phyloP scores from a whole-genome alignment of 306 rosid species.

The Dalbergia oliveri region DNA sequence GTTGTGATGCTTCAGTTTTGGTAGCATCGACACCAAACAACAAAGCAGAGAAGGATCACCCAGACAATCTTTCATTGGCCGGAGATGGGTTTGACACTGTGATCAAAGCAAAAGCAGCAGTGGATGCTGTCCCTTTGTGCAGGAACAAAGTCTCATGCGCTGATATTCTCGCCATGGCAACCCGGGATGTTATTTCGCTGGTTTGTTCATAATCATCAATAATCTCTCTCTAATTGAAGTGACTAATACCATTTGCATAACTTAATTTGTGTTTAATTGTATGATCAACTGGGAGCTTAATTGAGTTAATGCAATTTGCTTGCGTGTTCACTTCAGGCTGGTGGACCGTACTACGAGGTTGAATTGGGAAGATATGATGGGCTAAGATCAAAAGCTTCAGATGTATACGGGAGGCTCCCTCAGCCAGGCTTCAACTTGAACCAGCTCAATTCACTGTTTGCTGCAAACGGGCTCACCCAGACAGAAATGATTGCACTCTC shows the following conservation, averaged over 20 bases:
- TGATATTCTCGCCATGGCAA: slow-evolving; percentile 83
- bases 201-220: slow-evolving; percentile 42
- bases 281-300: neutral
- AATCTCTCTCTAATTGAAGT: neutral
- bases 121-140: slow-evolving; percentile 73
- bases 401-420: slow-evolving; percentile 74
- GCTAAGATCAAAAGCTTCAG: slow-evolving; percentile 59
- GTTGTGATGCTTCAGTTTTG: slow-evolving; percentile 78
- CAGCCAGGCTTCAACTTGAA: slow-evolving; percentile 64
- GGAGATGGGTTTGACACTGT: slow-evolving; percentile 93
- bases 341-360: slow-evolving; percentile 78
- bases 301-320: slow-evolving; percentile 28
- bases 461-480: slow-evolving; percentile 63
- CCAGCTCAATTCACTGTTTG: slow-evolving; percentile 75
- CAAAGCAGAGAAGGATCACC: slow-evolving; percentile 82
- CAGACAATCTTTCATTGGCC: slow-evolving; percentile 82
- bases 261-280: no score
- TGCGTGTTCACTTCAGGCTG: slow-evolving; percentile 54
- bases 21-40: slow-evolving; percentile 59
- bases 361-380: slow-evolving; percentile 90
- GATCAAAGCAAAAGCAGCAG: slow-evolving; percentile 77
- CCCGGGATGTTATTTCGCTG: slow-evolving; percentile 77
- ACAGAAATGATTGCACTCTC: slow-evolving; percentile 85
- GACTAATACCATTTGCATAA: neutral
- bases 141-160: slow-evolving; percentile 84